A percentile compares a stretch with the other conserved stretches of the same genome.
Evolutionary conservation across 495 filamentous ascomycete species (phyloP).

Genomic region (Pseudomonodictys pantanalensis): DNA sequence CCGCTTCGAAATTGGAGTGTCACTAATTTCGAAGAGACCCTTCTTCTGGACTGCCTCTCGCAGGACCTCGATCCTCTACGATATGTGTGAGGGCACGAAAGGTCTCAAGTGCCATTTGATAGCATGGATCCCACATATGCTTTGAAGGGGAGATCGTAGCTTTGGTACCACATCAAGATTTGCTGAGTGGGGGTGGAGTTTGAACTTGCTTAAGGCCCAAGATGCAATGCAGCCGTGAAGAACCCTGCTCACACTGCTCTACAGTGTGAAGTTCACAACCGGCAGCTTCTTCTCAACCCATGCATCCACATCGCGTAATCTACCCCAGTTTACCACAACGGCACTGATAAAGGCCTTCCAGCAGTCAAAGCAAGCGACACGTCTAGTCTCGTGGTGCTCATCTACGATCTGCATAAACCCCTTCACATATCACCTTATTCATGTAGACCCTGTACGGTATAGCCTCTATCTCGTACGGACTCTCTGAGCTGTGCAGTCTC

Average conservation of each 20-base stretch:
- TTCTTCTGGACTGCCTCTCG: no score
- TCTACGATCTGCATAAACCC: conserved; percentile 37
- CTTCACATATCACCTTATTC: conserved; percentile 37
- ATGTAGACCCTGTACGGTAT: conserved; percentile 31
- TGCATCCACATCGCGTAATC: conserved; percentile 18
- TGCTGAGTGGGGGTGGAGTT: no score
- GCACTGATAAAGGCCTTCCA: conserved; percentile 33
- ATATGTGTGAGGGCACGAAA: neutral
- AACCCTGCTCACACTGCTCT: conserved; percentile 27
- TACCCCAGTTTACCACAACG: conserved; percentile 20
- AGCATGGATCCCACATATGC: neutral
- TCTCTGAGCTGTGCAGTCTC: no score
- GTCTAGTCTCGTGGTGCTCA: conserved; percentile 24
- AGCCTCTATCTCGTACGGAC: no score
- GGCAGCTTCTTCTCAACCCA: conserved; percentile 12
- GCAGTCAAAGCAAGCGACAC: conserved; percentile 29
- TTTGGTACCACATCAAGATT: neutral
- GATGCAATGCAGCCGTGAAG: conserved; percentile 36
- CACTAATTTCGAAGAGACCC: no score
- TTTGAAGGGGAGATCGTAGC: conserved; percentile 27
- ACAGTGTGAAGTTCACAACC: conserved; percentile 32
- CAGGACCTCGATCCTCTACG: no score
- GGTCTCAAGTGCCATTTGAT: neutral
- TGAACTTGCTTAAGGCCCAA: conserved; percentile 28
- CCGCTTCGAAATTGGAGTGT: no score